phyloP scores from a whole-genome alignment of 768 basidiomycete genomes.

The Pleurotus salmoneostramineus region DNA sequence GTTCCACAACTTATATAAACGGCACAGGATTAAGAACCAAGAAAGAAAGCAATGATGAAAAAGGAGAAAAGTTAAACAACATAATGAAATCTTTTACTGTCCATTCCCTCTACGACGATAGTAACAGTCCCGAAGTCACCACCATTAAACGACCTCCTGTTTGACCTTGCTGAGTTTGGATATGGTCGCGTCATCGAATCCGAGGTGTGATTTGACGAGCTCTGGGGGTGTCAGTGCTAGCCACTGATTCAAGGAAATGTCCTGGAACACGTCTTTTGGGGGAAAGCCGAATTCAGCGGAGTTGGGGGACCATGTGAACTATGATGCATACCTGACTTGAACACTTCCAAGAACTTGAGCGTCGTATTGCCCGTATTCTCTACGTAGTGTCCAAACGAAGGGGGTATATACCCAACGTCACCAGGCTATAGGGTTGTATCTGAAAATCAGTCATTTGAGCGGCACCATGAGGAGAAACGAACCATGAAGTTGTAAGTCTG shows the following conservation, averaged over 20 bases:
- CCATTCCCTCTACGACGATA: too few species aligned
- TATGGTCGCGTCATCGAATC: slow-evolving; percentile 31
- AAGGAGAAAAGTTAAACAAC: too few species aligned
- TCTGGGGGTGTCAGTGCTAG: slow-evolving; percentile 42
- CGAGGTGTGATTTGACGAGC: slow-evolving; percentile 41
- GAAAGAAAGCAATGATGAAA: too few species aligned
- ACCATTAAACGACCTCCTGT: slow-evolving; percentile 24
- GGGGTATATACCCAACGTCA: slow-evolving; percentile 35
- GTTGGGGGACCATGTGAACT: not conserved
- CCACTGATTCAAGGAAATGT: slow-evolving; percentile 23
- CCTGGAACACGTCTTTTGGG: slow-evolving; percentile 24
- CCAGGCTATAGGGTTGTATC: slow-evolving; percentile 22
- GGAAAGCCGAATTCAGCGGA: not conserved
- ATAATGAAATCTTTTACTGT: too few species aligned
- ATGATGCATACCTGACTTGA: slow-evolving; percentile 29
- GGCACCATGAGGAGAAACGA: not conserved
- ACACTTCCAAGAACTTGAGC: slow-evolving; percentile 44
- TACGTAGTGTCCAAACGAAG: slow-evolving; percentile 42
- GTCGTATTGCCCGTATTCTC: slow-evolving; percentile 52
- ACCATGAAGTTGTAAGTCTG: slow-evolving; percentile 59
- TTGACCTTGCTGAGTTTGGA: slow-evolving; percentile 36
- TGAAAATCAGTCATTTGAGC: not conserved
- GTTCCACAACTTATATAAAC: too few species aligned
- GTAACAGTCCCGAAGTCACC: too few species aligned
- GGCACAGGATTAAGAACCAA: too few species aligned